Base-by-base conservation (phyloP, 768 basidiomycete genomes). In the Tricholoma sp. region DNA sequence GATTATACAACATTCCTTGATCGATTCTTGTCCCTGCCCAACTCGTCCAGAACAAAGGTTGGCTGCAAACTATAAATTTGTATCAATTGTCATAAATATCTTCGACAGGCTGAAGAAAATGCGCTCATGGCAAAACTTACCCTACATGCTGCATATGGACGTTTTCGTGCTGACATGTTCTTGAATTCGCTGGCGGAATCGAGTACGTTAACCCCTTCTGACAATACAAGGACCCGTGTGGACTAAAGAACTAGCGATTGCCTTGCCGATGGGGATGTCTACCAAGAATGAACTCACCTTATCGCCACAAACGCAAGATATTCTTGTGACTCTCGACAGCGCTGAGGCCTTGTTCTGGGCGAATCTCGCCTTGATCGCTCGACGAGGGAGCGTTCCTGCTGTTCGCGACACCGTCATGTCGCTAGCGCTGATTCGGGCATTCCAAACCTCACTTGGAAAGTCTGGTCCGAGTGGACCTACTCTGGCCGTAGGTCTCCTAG, bases 101-200 rank as follows among this genome's bases (percentile, higher is more conserved):
- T 53, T 17, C 52, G 12, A 33, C 55, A 94, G 89, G 85, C 86
- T 9, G 88, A 91, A 65, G 85, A 91, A 65, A 81, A 83, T 61
- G 78, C 81, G 3, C 72, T 97, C 0, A 78, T 91, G 65, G 94
- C 88, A 0, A 86, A 82, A 60, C 72, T 96, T n/a, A 85, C 84
- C 0, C 71, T 98, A 29, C 84, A 90, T 52, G 81, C 86, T 28
- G 89, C 88, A 1, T 86, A 94, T 61, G 79, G 80, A 36, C 84
- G 84, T 6, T 92, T 96, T 75, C 82, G 83, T 32, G 79, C 83
- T 0, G 94, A 98, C 66, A 89, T 97, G 75, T 90, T 94, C 67
- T 75, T 97, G 56, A 94, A 88, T 65, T 94, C 94, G 15, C 73
- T 98, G 20, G 81, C 88, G 0, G 96, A 98, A 67, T 96, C 96